A percentile compares a stretch with the other conserved stretches of the same genome.
Evolutionary conservation across 2,329 filamentous ascomycete species (phyloP).

Genomic region (Botrytis galanthina): DNA sequence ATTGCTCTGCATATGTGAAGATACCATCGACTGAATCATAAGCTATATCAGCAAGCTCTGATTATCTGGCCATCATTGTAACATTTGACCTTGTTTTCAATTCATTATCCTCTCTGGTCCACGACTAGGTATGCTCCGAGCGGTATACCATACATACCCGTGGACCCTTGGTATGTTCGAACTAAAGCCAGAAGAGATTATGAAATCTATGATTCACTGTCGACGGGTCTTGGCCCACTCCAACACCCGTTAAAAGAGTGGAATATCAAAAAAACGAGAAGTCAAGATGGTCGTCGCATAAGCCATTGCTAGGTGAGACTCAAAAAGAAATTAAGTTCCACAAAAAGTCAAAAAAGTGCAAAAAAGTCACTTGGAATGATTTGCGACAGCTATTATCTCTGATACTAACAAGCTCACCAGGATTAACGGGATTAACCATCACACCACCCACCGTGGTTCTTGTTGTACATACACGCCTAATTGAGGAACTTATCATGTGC

Average conservation of each 20-base stretch:
- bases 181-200: neutral
- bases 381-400: neutral
- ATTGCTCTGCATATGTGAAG: neutral
- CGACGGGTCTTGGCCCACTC: neutral
- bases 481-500: too few species aligned
- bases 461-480: too few species aligned
- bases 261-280: neutral
- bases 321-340: neutral
- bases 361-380: neutral
- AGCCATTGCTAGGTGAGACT: neutral
- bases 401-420: neutral
- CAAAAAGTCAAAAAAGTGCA: neutral
- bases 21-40: neutral
- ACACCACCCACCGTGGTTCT: too few species aligned
- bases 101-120: neutral
- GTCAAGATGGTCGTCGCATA: neutral
- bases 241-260: neutral
- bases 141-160: too few species aligned
- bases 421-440: too few species aligned
- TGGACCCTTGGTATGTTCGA: too few species aligned
- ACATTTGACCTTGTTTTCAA: too few species aligned
- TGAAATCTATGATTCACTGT: neutral
- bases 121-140: neutral
- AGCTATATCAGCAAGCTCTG: neutral
- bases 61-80: neutral